phyloP scores from a whole-genome alignment of 2,329 filamentous ascomycete species.

The Acephala macrosclerotiorum region DNA sequence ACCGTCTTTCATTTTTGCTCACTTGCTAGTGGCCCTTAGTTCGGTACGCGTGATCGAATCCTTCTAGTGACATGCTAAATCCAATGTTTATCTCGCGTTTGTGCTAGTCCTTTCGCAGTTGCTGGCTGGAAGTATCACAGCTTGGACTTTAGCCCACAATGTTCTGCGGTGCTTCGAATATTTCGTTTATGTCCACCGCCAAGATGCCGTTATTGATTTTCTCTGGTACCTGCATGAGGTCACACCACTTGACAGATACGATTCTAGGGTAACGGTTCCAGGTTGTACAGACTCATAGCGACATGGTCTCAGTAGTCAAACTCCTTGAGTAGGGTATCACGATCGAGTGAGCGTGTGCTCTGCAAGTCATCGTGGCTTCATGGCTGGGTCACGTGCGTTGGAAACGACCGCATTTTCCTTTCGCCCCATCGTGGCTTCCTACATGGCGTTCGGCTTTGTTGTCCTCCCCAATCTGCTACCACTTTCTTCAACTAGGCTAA shows the following conservation, averaged over 20 bases:
- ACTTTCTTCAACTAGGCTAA: not conserved
- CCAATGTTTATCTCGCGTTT: no score
- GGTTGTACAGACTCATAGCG: not conserved
- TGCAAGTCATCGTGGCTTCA: not conserved
- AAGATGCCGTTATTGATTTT: not conserved
- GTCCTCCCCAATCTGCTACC: not conserved
- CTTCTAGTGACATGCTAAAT: not conserved
- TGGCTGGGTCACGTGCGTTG: not conserved
- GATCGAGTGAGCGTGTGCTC: not conserved
- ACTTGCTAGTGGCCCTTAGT: not conserved
- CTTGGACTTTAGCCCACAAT: not conserved
- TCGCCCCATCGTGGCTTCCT: not conserved
- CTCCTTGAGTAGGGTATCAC: no score
- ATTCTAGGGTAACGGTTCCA: not conserved
- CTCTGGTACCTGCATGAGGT: conserved; percentile 1
- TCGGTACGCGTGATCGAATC: not conserved
- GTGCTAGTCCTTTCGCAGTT: not conserved
- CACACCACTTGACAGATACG: not conserved
- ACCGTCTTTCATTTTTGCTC: not conserved
- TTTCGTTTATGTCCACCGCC: not conserved
- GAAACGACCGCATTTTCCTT: not conserved
- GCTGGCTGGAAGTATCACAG: no score
- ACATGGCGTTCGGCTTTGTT: not conserved
- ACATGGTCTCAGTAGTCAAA: no score
- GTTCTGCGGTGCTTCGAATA: not conserved